These are phyloP conservation scores for Alloteropsis semialata DNA, from an alignment of 176 grass and related monocot genomes.

Conservation along the genomic window DNA sequence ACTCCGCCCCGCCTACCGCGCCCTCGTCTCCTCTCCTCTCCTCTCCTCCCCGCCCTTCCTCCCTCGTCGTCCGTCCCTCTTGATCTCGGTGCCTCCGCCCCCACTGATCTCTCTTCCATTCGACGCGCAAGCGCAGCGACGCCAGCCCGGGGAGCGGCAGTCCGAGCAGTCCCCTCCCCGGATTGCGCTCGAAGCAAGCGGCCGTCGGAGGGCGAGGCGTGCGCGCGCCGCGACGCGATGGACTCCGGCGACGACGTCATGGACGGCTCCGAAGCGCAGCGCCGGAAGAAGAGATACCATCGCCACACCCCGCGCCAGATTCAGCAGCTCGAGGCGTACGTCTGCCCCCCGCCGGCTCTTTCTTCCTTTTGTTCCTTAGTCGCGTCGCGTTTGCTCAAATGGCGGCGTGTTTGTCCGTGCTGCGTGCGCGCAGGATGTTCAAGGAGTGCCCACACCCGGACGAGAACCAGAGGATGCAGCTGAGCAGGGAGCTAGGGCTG, in stretches of 20 bases:
- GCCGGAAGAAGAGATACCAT: slow-evolving; percentile 92
- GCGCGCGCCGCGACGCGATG: slow-evolving; percentile 43
- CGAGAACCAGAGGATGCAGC: slow-evolving; percentile 92
- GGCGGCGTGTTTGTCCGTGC: neutral
- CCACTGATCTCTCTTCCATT: too few species aligned
- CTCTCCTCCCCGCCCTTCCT: too few species aligned
- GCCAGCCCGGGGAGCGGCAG: too few species aligned
- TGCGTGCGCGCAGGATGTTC: slow-evolving; percentile 56
- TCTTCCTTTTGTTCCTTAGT: neutral
- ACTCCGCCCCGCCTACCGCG: slow-evolving; percentile 10
- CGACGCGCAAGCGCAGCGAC: too few species aligned
- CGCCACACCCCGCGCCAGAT: slow-evolving; percentile 96
- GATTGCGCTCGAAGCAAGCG: slow-evolving; percentile 11
- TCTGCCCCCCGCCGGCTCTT: neutral
- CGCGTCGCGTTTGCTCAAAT: neutral
- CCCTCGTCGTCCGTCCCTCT: too few species aligned
- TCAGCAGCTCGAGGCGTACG: slow-evolving; percentile 90
- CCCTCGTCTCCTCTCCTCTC: neutral
- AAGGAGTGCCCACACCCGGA: slow-evolving; percentile 98
- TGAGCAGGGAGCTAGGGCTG: slow-evolving; percentile 78
- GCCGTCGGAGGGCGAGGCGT: neutral
- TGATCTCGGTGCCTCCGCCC: too few species aligned
- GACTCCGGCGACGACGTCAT: slow-evolving; percentile 68
- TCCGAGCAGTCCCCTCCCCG: neutral
- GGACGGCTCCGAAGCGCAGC: slow-evolving; percentile 48